Conservation (phyloP, 192 early-diverging fungal genomes). For the Backusella circina region DNA sequence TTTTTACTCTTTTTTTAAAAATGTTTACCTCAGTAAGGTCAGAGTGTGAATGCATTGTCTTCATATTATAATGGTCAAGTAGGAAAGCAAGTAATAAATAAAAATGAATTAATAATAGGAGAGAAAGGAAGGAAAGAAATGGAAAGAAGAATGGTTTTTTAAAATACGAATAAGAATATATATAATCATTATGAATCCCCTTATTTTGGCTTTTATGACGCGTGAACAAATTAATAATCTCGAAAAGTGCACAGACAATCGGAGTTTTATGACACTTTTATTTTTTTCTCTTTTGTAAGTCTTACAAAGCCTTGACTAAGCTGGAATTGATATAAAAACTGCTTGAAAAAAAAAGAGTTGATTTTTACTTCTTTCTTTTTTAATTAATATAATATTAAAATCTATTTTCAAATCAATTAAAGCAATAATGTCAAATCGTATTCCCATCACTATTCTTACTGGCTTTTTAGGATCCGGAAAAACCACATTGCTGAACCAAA, state of each 20-base stretch:
- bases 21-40: neutral
- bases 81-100: neutral
- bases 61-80: neutral
- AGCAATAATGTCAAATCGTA: neutral
- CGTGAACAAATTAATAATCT: constrained; percentile 5
- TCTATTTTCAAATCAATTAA: neutral
- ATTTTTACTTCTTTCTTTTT: neutral
- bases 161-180: neutral
- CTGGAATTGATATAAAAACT: neutral
- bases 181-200: neutral
- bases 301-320: neutral
- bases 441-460: constrained; percentile 63
- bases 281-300: neutral
- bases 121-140: neutral
- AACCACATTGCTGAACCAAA: constrained; percentile 31
- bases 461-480: constrained; percentile 53
- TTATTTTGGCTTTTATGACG: neutral
- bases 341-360: neutral
- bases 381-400: neutral
- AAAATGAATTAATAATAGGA: neutral
- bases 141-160: neutral
- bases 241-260: neutral
- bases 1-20: neutral
- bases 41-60: neutral
- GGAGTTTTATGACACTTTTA: neutral